Evolutionary conservation across 2,329 filamentous ascomycete species (phyloP), one percentile per base, ranked within the genome.

Genomic region (Cladobotryum protrusum): DNA sequence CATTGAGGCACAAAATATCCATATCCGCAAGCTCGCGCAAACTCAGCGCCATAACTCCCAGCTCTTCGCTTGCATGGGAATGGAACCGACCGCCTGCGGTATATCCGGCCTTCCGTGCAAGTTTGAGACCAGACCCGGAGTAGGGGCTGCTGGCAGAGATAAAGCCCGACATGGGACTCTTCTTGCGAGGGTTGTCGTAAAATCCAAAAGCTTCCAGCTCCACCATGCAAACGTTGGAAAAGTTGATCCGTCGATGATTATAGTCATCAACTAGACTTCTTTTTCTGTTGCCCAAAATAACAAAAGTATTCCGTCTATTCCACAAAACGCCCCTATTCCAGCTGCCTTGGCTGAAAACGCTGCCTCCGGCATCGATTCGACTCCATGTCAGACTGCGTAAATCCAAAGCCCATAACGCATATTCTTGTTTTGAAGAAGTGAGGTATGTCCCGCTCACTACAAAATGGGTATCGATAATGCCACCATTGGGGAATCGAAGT

Each of bases 401-500:
- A 63, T 99, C 91, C 43, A 99, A 72, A 2, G 93, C 92, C 93
- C 93, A 99, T 1, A 99, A 76, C 0, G 93, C 92, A 68, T 97
- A 99, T 66, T 99, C 93, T 64, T 97, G 92, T 69, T 96, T 97
- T 1, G 92, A 96, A 1, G 92, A 96, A 0, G 93, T 99, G 51
- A 99, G 78, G 64, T 97, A 97, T 0, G 93, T 99, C 24, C 93
- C 93, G 63, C 91, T 96, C 18, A 99, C 92, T 40, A 99, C 90
- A 61, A 99, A 97, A 65, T 96, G 88, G 5, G 89, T 92, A 66
- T 96, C 92, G 57, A 97, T 92, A 43, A 99, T 83, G 39, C 91
- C 93, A 29, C 93, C 93, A 56, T 96, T 99, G 1, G 93, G 93
- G 61, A 99, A 99, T 9, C 93, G 84, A 42, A 99, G 76, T 1